Conservation (phyloP, 2,329 filamentous ascomycete genomes). For the Aaosphaeria arxii region DNA sequence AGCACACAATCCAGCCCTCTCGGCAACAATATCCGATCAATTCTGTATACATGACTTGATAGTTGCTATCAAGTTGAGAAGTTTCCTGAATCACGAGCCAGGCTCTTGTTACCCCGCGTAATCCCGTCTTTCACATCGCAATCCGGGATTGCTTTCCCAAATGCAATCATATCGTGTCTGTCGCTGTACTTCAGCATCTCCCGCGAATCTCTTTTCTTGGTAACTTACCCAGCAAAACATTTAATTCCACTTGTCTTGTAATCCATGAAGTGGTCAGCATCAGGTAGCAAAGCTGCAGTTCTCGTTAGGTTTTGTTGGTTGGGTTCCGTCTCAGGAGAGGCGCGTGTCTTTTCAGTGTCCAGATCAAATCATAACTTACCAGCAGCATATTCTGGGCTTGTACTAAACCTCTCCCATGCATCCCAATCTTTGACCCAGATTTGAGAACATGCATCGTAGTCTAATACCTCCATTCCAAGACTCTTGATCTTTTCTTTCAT, state of each 20-base stretch:
- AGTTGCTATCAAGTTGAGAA: no score
- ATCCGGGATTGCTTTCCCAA: conserved; percentile 23
- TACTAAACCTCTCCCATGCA: conserved; percentile 18
- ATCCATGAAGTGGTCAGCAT: conserved; percentile 28
- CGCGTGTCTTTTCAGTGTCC: not conserved
- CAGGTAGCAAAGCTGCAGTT: conserved; percentile 13
- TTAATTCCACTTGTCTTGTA: conserved; percentile 15
- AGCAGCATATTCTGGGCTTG: conserved; percentile 17
- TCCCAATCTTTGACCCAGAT: conserved; percentile 24
- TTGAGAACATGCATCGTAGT: conserved; percentile 21
- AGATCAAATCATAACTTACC: conserved; percentile 2
- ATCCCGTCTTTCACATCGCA: conserved; percentile 20
- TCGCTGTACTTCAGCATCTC: not conserved
- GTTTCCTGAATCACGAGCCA: no score
- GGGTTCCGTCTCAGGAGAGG: not conserved
- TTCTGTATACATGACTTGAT: no score
- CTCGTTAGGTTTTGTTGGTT: not conserved
- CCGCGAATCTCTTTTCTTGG: not conserved
- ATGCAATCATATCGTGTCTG: conserved; percentile 19
- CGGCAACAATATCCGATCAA: no score
- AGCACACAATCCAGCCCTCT: no score
- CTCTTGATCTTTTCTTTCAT: conserved; percentile 18
- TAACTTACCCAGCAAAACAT: conserved; percentile 24
- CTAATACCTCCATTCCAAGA: conserved; percentile 19
- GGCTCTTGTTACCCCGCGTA: conserved; percentile 3